A percentile compares a stretch with the other conserved stretches of the same genome.
These are phyloP conservation scores for Salix caprea DNA, from an alignment of 345 rosid species.

Conservation along the genomic window DNA sequence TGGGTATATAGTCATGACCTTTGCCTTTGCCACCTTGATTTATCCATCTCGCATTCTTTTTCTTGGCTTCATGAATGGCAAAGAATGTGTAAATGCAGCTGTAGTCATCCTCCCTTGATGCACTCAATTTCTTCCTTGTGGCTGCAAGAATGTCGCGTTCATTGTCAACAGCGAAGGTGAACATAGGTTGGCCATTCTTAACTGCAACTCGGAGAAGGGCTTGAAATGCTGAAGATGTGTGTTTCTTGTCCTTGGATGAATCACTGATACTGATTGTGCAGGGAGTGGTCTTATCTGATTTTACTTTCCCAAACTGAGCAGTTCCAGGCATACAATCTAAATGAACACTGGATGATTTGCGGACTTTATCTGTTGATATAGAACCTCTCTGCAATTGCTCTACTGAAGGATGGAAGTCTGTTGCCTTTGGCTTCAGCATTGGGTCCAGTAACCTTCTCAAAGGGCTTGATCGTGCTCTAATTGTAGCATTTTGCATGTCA, in stretches of 20 bases:
- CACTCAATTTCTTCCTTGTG: slow-evolving; percentile 38
- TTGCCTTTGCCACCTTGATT: slow-evolving; percentile 58
- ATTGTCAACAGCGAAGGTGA: slow-evolving; percentile 81
- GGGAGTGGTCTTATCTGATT: slow-evolving; percentile 35
- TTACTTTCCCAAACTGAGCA: slow-evolving; percentile 37
- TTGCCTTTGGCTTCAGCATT: slow-evolving; percentile 56
- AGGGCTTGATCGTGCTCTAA: slow-evolving; percentile 70
- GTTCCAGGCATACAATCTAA: background rate
- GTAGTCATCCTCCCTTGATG: slow-evolving; percentile 43
- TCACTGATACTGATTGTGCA: slow-evolving; percentile 30
- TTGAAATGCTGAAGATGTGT: slow-evolving; percentile 47
- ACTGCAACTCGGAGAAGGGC: slow-evolving; percentile 77
- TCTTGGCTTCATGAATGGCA: slow-evolving; percentile 62
- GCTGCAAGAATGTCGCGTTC: slow-evolving; percentile 75
- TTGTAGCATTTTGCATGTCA: slow-evolving; percentile 33
- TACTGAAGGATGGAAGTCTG: slow-evolving; percentile 30
- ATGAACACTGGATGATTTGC: slow-evolving; percentile 11
- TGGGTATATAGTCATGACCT: slow-evolving; percentile 57
- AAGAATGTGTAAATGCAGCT: slow-evolving; percentile 70
- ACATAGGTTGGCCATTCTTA: slow-evolving; percentile 79
- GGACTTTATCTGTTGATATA: slow-evolving; percentile 27
- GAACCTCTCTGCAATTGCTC: slow-evolving; percentile 41
- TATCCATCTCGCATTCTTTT: slow-evolving; percentile 75
- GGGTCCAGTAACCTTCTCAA: slow-evolving; percentile 81
- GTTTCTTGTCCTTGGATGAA: slow-evolving; percentile 31